phyloP scores from a whole-genome alignment of 352 stramenopile genomes.

The Phytopythium boreale region DNA sequence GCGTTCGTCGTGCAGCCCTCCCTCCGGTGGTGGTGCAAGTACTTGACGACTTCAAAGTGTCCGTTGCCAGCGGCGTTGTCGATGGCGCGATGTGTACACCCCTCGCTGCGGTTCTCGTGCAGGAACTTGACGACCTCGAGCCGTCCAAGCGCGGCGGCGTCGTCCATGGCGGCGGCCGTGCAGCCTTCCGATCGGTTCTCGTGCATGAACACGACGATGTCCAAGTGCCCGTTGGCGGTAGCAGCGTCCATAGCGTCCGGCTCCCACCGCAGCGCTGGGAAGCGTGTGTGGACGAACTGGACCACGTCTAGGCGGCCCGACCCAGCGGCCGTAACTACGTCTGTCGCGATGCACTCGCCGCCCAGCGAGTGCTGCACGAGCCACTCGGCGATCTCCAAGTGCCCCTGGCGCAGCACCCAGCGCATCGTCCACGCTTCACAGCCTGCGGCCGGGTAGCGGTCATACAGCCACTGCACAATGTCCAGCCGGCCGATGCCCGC shows the following conservation, averaged over 20 bases:
- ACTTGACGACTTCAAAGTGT: constrained; percentile 3
- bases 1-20: constrained; percentile 18
- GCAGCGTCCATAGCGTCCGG: constrained; percentile 30
- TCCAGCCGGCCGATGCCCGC: constrained; percentile 21
- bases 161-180: constrained; percentile 18
- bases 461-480: constrained; percentile 33
- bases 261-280: constrained; percentile 19
- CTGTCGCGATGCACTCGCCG: background rate
- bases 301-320: constrained; percentile 20
- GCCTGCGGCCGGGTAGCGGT: background rate
- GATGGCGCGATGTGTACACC: constrained; percentile 15
- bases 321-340: constrained; percentile 10
- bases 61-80: constrained; percentile 9
- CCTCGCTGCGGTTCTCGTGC: constrained; percentile 13
- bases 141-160: constrained; percentile 6
- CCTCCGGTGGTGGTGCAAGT: constrained; percentile 11
- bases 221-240: constrained; percentile 21
- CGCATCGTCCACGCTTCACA: constrained; percentile 2
- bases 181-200: constrained; percentile 11
- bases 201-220: constrained; percentile 22
- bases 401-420: constrained; percentile 6
- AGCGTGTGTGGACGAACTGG: constrained; percentile 19
- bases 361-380: background rate
- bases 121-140: constrained; percentile 10
- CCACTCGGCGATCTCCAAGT: constrained; percentile 6